phyloP scores from a whole-genome alignment of 2,329 filamentous ascomycete genomes.

The Leptographium lundbergii region DNA sequence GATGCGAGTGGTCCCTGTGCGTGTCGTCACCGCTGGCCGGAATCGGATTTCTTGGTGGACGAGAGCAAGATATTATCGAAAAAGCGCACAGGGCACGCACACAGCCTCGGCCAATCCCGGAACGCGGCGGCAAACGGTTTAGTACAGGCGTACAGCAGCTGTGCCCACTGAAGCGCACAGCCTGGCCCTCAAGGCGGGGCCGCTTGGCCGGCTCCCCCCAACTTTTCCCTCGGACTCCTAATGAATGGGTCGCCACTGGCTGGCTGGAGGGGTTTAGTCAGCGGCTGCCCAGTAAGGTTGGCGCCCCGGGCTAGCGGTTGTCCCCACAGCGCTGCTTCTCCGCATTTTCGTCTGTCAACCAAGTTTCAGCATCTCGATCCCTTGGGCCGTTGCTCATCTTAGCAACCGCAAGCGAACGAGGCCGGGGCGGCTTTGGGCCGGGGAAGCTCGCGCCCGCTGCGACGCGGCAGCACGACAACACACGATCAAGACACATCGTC shows the following conservation, averaged over 20 bases:
- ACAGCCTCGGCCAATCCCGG: conserved; percentile 5
- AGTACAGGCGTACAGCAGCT: background rate
- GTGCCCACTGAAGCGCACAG: background rate
- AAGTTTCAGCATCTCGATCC: background rate
- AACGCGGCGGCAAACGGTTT: background rate
- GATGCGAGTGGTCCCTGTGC: no score
- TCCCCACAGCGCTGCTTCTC: background rate
- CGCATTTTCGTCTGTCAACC: background rate
- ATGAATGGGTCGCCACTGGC: background rate
- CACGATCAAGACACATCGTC: background rate
- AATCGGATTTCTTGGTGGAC: background rate
- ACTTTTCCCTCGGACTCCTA: background rate
- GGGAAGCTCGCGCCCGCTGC: background rate
- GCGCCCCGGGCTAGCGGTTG: background rate
- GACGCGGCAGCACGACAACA: background rate
- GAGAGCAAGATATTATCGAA: background rate
- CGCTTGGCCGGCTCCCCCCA: background rate
- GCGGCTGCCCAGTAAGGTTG: background rate
- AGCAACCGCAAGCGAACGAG: background rate
- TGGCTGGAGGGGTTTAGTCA: background rate
- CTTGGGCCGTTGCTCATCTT: background rate
- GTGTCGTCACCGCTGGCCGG: background rate
- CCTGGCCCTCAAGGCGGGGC: background rate
- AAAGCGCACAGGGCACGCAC: background rate
- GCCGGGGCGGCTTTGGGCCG: background rate